Base-by-base conservation (phyloP, 495 filamentous ascomycete species). In the Penicillium chermesinum region DNA sequence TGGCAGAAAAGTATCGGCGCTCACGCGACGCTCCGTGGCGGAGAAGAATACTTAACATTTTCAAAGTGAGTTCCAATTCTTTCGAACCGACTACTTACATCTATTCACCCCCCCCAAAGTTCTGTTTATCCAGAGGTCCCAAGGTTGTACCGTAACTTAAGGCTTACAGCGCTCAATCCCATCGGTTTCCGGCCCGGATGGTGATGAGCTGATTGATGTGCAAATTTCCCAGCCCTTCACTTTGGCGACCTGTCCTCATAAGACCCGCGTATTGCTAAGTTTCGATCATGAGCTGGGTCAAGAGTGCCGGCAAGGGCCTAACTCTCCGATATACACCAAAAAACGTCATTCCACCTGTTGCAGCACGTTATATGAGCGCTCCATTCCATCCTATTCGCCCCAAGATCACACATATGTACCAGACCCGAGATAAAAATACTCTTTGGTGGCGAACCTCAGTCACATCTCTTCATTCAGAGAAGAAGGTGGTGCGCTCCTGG, bases 401-500 rank as follows among this genome's bases (percentile, higher is more conserved):
- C 14, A 74, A 73, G 45, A 63, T 73, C 16, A n/a, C 50, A 3
- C 53, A 72, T 41, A 46, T 69, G 33, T 67, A 61, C 32, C 49
- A 44, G 1, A 55, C 52, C 44, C 69, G 69, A 14, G 64, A 69
- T 41, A 54, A 25, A 3, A 54, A 66, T 44, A 61, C 58, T 20
- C 49, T 85, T 6, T 86, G 81, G 82, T 74, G 72, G 66, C 64
- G 63, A 17, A 59, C 69, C 1, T 58, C 64, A 0, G 44, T 59
- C 7, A 35, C 49, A 22, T 20, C 58, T 46, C 6, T 72, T 38
- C 14, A 62, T 48, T 20, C 50, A 14, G 35, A 47, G 17, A 74
- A 69, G 19, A 63, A 69, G 13, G 75, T 81, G 35, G 75, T 88
- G 13, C 73, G 81, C 34, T 73, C 62, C 3, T 77, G 67, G 72